These are phyloP conservation scores for Iris pallida DNA, from an alignment of 116 monocot genomes.

Conservation along the genomic window DNA sequence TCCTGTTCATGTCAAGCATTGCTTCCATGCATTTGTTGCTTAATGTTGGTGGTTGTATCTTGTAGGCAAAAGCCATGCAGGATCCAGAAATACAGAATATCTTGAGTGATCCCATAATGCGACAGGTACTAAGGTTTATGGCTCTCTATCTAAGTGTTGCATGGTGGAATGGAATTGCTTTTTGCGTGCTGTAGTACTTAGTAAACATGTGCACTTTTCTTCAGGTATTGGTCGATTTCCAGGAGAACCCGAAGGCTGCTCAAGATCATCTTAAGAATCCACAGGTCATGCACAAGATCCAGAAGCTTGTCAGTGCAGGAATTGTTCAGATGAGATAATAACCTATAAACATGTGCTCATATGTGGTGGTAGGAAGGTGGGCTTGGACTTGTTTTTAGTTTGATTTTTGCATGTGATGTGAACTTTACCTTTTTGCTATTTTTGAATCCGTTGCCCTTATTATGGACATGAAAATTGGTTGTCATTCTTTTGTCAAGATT, in stretches of 20 bases:
- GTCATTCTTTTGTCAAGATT: no score
- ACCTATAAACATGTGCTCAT: not conserved
- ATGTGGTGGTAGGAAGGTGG: no score
- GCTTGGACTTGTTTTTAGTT: no score
- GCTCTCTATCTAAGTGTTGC: no score
- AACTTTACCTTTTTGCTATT: no score
- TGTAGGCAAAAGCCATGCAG: conserved; percentile 83
- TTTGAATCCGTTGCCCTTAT: no score
- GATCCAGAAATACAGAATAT: conserved; percentile 91
- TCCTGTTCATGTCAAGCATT: not conserved
- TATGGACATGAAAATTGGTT: no score
- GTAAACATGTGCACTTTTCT: not conserved
- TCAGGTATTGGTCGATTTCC: conserved; percentile 65
- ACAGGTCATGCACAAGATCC: conserved; percentile 73
- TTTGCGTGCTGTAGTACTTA: not conserved
- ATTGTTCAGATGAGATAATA: conserved; percentile 72
- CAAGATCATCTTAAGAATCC: conserved; percentile 72
- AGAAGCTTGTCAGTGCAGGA: conserved; percentile 67
- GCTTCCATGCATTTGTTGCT: not conserved
- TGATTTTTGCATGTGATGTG: no score
- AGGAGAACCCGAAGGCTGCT: conserved; percentile 60
- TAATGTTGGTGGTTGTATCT: not conserved
- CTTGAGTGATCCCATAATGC: conserved; percentile 82
- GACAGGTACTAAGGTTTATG: conserved; percentile 43
- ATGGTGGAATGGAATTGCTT: no score